Evolutionary conservation across 1,284 basidiomycete species (phyloP), one percentile per base, ranked within the genome.

Genomic region (Somion occarium): DNA sequence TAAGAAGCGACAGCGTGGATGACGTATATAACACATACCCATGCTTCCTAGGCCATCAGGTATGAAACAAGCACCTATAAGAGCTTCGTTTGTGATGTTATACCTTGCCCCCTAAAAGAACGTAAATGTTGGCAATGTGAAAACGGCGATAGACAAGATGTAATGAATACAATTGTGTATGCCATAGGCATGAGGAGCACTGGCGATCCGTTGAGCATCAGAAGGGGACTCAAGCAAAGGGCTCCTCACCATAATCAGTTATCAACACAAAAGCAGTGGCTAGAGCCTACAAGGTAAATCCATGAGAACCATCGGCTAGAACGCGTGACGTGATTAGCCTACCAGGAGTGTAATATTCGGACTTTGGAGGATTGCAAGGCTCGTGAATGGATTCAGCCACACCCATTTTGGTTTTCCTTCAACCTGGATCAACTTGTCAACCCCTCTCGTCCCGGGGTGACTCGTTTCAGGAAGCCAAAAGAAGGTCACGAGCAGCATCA

Each of bases 391-490:
- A 60, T 87, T 87, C 47, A 85, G 62, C 64, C 72, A 75, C 12
- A 79, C 73, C 49, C 60, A 68, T 43, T 65, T 62, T 19, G 62
- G 64, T 26, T 57, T 56, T 38, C 56, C 54, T 30, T 56, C 56
- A 4, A 53, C 47, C 34, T 61, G 57, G 7, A 52, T 54, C 9
- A 61, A 38, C 46, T 64, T 72, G 30, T 80, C 79, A 13, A 78
- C 69, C 0, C 78, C 78, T n/a, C 69, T 64, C 7, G 74, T 52
- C 48, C 73, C 63, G 27, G 80, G 69, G 58, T 85, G 83, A 15
- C 74, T 76, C 3, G 88, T 90, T 60, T 92, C 89, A 0, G 89
- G 88, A 24, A 90, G 71, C 54, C 78, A 76, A 18, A 78, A 52
- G 3, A 68, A 60, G 34, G 83, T 70, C 7, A 76, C 59, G 0